phyloP scores from a whole-genome alignment of 768 basidiomycete genomes.

The Trametes punicea region DNA sequence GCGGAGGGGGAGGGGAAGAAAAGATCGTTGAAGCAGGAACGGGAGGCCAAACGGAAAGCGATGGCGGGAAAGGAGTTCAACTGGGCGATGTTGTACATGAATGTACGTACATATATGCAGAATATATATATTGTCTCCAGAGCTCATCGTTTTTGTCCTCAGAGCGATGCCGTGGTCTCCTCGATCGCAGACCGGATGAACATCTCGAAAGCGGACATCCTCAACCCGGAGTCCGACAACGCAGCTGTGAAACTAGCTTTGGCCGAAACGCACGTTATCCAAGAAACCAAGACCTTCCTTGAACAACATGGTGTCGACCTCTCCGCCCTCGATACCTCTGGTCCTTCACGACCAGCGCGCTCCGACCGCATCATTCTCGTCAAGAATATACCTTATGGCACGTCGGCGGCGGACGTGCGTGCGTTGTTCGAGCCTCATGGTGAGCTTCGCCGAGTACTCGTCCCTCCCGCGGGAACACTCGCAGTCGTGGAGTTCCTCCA shows the following conservation, averaged over 20 bases:
- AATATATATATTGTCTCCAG: slow-evolving; percentile 23
- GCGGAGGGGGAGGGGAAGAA: slow-evolving; percentile 44
- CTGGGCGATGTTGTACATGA: slow-evolving; percentile 96
- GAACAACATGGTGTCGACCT: slow-evolving; percentile 72
- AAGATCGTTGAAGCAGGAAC: slow-evolving; percentile 57
- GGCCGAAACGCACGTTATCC: slow-evolving; percentile 94
- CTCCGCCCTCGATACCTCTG: slow-evolving; percentile 48
- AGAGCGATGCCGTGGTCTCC: slow-evolving; percentile 93
- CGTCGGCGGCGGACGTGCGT: slow-evolving; percentile 68
- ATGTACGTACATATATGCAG: slow-evolving; percentile 58
- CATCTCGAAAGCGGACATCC: slow-evolving; percentile 81
- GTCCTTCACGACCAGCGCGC: slow-evolving; percentile 33
- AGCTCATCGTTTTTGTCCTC: slow-evolving; percentile 16
- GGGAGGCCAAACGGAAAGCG: slow-evolving; percentile 58
- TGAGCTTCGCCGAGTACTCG: slow-evolving; percentile 61
- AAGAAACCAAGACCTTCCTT: slow-evolving; percentile 90
- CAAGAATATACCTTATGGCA: slow-evolving; percentile 96
- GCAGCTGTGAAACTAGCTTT: slow-evolving; percentile 93
- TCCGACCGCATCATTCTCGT: slow-evolving; percentile 86
- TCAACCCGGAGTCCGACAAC: slow-evolving; percentile 78
- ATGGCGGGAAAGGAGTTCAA: slow-evolving; percentile 78
- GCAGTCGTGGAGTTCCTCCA: slow-evolving; percentile 87
- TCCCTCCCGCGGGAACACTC: slow-evolving; percentile 92
- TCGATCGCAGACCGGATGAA: slow-evolving; percentile 89
- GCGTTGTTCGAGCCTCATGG: slow-evolving; percentile 80